Evolutionary conservation across 106 monocot genomes (phyloP), one percentile per base, ranked within the genome.

Genomic region (Acanthochlamys bracteata): DNA sequence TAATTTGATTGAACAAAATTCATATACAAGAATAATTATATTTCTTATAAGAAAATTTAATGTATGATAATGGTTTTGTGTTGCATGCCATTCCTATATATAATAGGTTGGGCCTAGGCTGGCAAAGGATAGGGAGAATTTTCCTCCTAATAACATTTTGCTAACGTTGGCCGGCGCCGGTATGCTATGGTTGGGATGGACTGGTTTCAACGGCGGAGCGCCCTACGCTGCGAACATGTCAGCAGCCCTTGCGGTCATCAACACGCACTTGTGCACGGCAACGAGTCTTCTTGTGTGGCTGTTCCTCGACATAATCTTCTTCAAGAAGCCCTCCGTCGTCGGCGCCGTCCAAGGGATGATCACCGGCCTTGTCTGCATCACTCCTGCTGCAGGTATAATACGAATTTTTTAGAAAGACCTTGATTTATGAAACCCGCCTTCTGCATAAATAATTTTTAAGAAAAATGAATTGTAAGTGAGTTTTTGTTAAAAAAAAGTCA

Each of bases 311-410:
- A 68, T 78, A 62, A 65, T 81, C 54, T 77, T 76, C 77, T 85
- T 85, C 73, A 64, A 69, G 54, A 85, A 85, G 58, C 85, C 85
- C 0, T 85, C 85, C 12, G 80, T 85, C 25, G 80, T 85, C 41
- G 85, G 85, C 10, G 85, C 85, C 9, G 80, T 85, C 13, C 85
- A 85, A 53, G 85, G 85, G 68, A 87, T 87, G 87, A 87, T 87
- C 66, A 87, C 86, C 25, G 86, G 86, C 42, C 86, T 86, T 55
- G 83, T 86, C 42, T 83, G 82, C 79, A 83, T 86, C 70, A 86
- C 86, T 19, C 86, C 86, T 16, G 79, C 73, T 11, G 86, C 86
- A 49, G 86, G 82, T 82, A 70, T n/a, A n/a, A n/a, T n/a, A n/a
- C n/a, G n/a, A n/a, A n/a, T n/a, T n/a, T n/a, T n/a, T n/a, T n/a